Evolutionary conservation across 2,329 filamentous ascomycete genomes (phyloP).

Genomic region (Trichophyton equinum): DNA sequence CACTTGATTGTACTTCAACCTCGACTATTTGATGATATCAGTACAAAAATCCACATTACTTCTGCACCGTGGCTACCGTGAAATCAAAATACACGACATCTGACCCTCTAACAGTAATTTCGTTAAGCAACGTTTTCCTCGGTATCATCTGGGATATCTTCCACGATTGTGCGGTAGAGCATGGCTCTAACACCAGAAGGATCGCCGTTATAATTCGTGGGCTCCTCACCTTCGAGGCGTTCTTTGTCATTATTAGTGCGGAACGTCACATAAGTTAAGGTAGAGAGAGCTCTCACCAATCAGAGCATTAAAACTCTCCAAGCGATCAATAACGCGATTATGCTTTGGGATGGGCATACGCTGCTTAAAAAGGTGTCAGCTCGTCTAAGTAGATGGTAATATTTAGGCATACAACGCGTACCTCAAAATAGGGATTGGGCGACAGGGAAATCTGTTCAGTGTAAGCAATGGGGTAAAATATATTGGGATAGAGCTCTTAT

Average conservation of each 20-base stretch:
- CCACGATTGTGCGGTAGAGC: background rate
- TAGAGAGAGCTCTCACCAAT: slow-evolving; percentile 6
- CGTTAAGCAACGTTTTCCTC: background rate
- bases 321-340: slow-evolving; percentile 4
- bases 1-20: too few relatives aligned
- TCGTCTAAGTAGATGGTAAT: background rate
- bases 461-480: background rate
- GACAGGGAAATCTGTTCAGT: background rate
- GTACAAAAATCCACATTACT: too few relatives aligned
- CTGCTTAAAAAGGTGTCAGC: background rate
- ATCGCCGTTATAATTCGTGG: background rate
- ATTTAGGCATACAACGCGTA: background rate
- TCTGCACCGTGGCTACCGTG: too few relatives aligned
- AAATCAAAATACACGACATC: too few relatives aligned
- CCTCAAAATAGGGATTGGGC: slow-evolving; percentile 4
- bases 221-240: background rate
- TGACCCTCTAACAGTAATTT: too few relatives aligned
- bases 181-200: background rate
- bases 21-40: too few relatives aligned
- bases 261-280: too few relatives aligned
- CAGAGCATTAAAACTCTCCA: slow-evolving; percentile 8
- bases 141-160: background rate
- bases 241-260: background rate
- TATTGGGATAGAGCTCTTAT: too few relatives aligned
- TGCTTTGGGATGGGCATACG: background rate